Conservation (phyloP, 768 basidiomycete genomes). For the Agrocybe pediades region DNA sequence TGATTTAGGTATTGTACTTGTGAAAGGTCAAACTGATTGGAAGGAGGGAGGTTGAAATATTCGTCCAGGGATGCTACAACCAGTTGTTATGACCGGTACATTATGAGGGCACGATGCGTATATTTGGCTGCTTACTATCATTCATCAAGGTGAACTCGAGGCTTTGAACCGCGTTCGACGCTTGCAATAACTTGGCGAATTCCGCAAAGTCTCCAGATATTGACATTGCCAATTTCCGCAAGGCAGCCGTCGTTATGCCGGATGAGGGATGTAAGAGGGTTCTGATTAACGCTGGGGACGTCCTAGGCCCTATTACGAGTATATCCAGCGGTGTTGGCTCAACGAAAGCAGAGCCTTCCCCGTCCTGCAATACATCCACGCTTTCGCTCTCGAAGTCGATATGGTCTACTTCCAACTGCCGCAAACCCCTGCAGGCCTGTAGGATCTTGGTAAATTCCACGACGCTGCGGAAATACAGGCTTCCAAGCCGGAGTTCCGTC, state of each 20-base stretch:
- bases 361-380: not conserved
- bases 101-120: not conserved
- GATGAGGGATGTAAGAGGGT: constrained; percentile 25
- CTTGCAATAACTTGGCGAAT: constrained; percentile 24
- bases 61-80: constrained; percentile 19
- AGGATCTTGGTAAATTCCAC: constrained; percentile 18
- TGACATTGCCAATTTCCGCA: constrained; percentile 24
- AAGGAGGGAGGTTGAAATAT: constrained; percentile 18
- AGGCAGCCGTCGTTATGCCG: constrained; percentile 14
- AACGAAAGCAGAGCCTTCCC: not conserved
- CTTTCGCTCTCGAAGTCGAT: constrained; percentile 17
- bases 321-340: constrained; percentile 19
- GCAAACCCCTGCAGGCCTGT: constrained; percentile 16
- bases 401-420: constrained; percentile 23
- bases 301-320: constrained; percentile 26
- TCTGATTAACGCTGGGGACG: constrained; percentile 22
- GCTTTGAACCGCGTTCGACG: constrained; percentile 18
- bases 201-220: constrained; percentile 28
- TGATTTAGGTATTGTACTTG: constrained; percentile 21
- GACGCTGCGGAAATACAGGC: constrained; percentile 17
- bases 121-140: constrained; percentile 14
- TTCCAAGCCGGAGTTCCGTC: constrained; percentile 21
- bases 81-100: not conserved
- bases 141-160: constrained; percentile 28
- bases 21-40: constrained; percentile 23